phyloP scores from a whole-genome alignment of 108 stramenopile species.

The Cyclotella sp. region DNA sequence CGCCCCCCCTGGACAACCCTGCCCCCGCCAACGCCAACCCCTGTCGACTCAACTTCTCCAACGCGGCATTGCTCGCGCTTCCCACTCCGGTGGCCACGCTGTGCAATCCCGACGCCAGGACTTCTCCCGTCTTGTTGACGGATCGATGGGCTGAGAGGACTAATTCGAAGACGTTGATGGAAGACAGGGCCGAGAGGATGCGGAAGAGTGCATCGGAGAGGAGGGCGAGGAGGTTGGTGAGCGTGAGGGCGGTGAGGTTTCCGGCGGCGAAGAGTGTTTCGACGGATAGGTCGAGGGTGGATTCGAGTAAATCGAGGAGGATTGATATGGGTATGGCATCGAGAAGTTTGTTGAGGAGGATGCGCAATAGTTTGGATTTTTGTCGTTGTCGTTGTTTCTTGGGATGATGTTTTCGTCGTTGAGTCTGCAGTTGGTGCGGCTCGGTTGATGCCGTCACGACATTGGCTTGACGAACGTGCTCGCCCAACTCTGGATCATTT shows the following conservation, averaged over 20 bases:
- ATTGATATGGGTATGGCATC: constrained; percentile 73
- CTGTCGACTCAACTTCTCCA: constrained; percentile 43
- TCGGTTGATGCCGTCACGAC: constrained; percentile 16
- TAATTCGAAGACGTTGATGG: constrained; percentile 65
- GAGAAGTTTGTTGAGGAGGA: constrained; percentile 52
- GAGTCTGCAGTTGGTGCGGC: background rate
- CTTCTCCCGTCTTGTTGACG: constrained; percentile 79
- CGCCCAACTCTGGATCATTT: constrained; percentile 20
- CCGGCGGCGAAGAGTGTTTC: constrained; percentile 61
- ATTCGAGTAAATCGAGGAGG: constrained; percentile 62
- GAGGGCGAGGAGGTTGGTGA: constrained; percentile 38
- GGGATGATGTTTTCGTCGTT: background rate
- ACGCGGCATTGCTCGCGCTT: constrained; percentile 71
- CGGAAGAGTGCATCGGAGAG: constrained; percentile 28
- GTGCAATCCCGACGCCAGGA: constrained; percentile 79
- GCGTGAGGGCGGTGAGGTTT: constrained; percentile 43
- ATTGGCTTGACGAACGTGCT: constrained; percentile 1
- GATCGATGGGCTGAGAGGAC: constrained; percentile 72
- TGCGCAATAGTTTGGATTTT: constrained; percentile 42
- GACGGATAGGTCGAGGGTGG: constrained; percentile 53
- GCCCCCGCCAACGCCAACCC: constrained; percentile 50
- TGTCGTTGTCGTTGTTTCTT: constrained; percentile 15
- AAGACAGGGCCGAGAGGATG: constrained; percentile 55
- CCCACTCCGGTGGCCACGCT: constrained; percentile 90
- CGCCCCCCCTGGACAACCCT: constrained; percentile 16